A percentile compares a stretch with the other conserved stretches of the same genome.
phyloP scores from a whole-genome alignment of 192 early-diverging fungal species.

The Entomortierella lignicola region DNA sequence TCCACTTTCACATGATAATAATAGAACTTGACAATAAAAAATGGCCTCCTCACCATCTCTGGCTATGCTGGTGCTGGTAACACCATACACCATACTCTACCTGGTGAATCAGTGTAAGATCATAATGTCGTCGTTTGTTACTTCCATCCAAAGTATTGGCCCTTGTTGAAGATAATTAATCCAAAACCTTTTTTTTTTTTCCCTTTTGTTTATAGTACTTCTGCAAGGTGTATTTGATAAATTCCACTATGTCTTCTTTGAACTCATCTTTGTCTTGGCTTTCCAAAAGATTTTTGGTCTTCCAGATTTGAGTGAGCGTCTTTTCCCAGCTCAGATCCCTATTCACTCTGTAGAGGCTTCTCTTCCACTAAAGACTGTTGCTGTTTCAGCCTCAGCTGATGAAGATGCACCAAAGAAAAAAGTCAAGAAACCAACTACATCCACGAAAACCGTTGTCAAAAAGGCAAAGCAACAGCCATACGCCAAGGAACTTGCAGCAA shows the following conservation, averaged over 20 bases:
- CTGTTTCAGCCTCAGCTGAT: neutral
- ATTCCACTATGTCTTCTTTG: conserved; percentile 53
- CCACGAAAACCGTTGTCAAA: neutral
- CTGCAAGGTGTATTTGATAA: conserved; percentile 43
- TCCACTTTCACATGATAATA: neutral
- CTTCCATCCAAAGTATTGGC: neutral
- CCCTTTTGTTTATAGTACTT: conserved; percentile 30
- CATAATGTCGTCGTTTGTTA: neutral
- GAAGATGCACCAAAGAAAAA: conserved; percentile 1
- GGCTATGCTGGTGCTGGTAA: conserved; percentile 54
- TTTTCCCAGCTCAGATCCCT: conserved; percentile 33
- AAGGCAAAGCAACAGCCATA: conserved; percentile 22
- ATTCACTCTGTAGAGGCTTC: conserved; percentile 11
- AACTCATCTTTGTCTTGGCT: conserved; percentile 53
- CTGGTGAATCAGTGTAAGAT: conserved; percentile 40
- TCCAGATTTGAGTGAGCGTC: conserved; percentile 36
- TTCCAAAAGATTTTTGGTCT: conserved; percentile 49
- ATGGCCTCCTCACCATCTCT: conserved; percentile 44
- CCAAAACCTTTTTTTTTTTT: too few species aligned
- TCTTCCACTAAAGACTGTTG: conserved; percentile 12
- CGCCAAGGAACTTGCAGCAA: conserved; percentile 24
- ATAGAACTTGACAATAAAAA: neutral
- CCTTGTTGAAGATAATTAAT: neutral
- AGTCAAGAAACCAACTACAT: conserved; percentile 14
- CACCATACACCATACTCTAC: conserved; percentile 51